A percentile compares a stretch with the other conserved stretches of the same genome.
phyloP scores from a whole-genome alignment of 768 basidiomycete species.

The Leccinum longicurvipes region DNA sequence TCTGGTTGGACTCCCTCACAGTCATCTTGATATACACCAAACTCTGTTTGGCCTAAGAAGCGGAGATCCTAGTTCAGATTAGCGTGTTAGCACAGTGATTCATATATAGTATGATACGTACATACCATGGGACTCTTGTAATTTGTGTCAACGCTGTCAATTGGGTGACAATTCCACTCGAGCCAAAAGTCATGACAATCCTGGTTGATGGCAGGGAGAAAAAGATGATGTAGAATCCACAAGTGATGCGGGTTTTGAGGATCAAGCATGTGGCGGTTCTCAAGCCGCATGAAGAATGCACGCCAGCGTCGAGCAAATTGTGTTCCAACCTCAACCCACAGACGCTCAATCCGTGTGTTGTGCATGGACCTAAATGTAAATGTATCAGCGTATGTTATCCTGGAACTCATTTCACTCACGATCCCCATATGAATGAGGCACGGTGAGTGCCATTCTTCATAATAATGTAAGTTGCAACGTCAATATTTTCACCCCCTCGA shows the following conservation, averaged over 20 bases:
- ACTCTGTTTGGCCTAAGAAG: conserved; percentile 11
- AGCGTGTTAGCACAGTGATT: not conserved
- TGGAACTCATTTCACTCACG: conserved; percentile 5
- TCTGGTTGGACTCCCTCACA: not conserved
- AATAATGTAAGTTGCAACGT: conserved; percentile 26
- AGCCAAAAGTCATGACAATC: conserved; percentile 11
- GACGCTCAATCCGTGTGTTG: conserved; percentile 26
- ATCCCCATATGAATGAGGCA: conserved; percentile 32
- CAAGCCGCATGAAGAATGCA: conserved; percentile 19
- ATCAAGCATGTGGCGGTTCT: not conserved
- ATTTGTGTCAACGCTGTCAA: conserved; percentile 3
- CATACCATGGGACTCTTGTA: conserved; percentile 9
- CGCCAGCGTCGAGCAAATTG: conserved; percentile 28
- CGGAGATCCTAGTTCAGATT: conserved; percentile 2
- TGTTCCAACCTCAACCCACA: conserved; percentile 29
- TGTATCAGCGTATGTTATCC: too few relatives aligned
- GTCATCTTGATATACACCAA: conserved; percentile 8
- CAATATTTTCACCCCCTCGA: conserved; percentile 29
- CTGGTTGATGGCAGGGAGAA: not conserved
- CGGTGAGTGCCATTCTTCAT: conserved; percentile 17
- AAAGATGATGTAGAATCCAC: not conserved
- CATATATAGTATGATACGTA: not conserved
- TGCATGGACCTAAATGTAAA: conserved; percentile 31
- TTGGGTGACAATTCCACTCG: conserved; percentile 40
- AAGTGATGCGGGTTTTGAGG: not conserved